Percentiles rank a stretch among this genome's conserved stretches.
Evolutionary conservation across 2,329 filamentous ascomycete genomes (phyloP).

Genomic region (Alternaria ethzedia): DNA sequence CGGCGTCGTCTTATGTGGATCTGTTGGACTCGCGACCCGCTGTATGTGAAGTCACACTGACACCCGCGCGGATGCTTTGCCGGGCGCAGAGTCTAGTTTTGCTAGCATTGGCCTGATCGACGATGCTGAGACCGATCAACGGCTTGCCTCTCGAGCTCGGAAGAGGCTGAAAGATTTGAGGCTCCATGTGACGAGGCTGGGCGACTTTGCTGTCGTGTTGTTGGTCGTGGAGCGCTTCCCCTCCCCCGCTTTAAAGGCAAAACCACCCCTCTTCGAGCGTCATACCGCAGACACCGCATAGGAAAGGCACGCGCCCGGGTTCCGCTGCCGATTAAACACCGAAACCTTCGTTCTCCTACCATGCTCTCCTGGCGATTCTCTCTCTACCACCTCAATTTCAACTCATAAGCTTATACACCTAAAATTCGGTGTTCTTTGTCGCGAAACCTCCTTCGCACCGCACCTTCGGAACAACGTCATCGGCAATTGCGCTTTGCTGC

Average conservation of each 20-base stretch:
- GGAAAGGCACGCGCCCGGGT: conserved; percentile 21
- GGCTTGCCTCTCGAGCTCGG: conserved; percentile 23
- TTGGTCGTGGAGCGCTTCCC: conserved; percentile 20
- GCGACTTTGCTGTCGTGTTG: conserved; percentile 16
- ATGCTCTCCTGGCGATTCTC: conserved; percentile 24
- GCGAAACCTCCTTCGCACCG: conserved; percentile 21
- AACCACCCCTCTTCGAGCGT: conserved; percentile 32
- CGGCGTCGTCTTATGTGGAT: conserved; percentile 18
- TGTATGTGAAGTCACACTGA: conserved; percentile 33
- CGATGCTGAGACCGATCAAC: conserved; percentile 17
- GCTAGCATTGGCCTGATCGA: conserved; percentile 18
- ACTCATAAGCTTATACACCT: conserved; percentile 15
- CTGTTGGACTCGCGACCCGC: conserved; percentile 26
- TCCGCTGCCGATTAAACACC: conserved; percentile 32
- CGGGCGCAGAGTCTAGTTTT: conserved; percentile 14
- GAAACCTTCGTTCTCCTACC: conserved; percentile 22
- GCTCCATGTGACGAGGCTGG: conserved; percentile 31
- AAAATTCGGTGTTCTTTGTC: conserved; percentile 25
- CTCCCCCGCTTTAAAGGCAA: conserved; percentile 34
- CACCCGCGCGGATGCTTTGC: conserved; percentile 26
- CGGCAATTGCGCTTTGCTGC: conserved; percentile 12
- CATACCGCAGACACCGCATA: conserved; percentile 29
- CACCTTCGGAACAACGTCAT: conserved; percentile 26
- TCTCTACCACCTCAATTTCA: conserved; percentile 20
- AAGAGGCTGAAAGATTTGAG: conserved; percentile 33